These are phyloP conservation scores for Phylloporus sp. DNA, from an alignment of 768 basidiomycete species.

Conservation along the genomic window DNA sequence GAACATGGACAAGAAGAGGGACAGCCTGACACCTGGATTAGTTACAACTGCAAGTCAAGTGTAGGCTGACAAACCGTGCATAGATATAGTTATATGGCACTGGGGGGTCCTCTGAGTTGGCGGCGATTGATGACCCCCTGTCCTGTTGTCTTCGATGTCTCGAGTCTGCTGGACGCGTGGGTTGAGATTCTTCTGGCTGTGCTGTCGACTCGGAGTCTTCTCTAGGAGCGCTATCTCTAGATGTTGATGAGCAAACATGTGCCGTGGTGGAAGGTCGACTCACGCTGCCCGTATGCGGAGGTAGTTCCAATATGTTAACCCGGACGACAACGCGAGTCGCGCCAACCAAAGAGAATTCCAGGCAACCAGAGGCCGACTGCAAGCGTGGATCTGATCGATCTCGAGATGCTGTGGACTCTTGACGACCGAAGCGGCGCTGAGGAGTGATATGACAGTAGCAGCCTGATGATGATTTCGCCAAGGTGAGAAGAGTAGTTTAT, in stretches of 20 bases:
- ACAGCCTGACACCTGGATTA: conserved; percentile 38
- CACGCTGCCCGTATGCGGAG: conserved; percentile 31
- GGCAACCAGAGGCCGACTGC: conserved; percentile 56
- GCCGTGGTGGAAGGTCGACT: conserved; percentile 5
- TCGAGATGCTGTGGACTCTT: conserved; percentile 40
- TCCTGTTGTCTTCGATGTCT: conserved; percentile 18
- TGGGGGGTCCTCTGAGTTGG: conserved; percentile 24
- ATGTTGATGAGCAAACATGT: conserved; percentile 10
- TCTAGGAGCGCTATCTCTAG: conserved; percentile 20
- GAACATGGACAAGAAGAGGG: conserved; percentile 60
- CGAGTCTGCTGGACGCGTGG: conserved; percentile 10
- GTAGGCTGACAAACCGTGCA: conserved; percentile 21
- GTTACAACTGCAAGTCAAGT: not conserved
- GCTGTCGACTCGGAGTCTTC: conserved; percentile 28
- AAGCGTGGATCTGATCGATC: conserved; percentile 56
- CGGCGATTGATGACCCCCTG: conserved; percentile 16
- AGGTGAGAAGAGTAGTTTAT: conserved; percentile 1
- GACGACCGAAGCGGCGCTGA: conserved; percentile 43
- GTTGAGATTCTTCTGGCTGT: conserved; percentile 21
- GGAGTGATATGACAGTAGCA: conserved; percentile 44
- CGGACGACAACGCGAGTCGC: conserved; percentile 44
- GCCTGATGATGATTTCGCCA: conserved; percentile 40
- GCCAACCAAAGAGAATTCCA: conserved; percentile 67
- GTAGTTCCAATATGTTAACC: conserved; percentile 56
- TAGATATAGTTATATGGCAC: conserved; percentile 26